Conservation (phyloP, 257 asterid genomes). For the Capsicum rhomboideum region DNA sequence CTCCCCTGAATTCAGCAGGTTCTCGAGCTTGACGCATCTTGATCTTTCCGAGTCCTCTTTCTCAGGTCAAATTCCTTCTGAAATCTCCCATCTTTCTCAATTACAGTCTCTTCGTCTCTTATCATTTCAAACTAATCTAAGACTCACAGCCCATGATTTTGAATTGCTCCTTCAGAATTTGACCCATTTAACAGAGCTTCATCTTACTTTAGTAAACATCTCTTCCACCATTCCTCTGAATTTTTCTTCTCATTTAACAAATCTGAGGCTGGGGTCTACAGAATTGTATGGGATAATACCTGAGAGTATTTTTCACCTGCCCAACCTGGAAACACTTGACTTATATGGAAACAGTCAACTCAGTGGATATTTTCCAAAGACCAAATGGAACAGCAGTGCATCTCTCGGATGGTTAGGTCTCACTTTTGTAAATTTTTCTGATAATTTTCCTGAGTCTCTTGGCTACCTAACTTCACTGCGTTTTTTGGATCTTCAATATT, state of each 20-base stretch:
- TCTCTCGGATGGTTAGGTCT: conserved; percentile 2
- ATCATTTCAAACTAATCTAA: too few species aligned
- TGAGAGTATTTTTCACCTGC: not conserved
- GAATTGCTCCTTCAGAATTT: not conserved
- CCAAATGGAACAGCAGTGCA: not conserved
- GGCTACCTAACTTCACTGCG: not conserved
- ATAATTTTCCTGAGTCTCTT: not conserved
- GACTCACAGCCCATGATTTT: not conserved
- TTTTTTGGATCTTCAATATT: rapidly evolving
- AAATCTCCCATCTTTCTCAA: not conserved
- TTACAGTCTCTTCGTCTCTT: conserved; percentile 7
- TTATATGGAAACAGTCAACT: not conserved
- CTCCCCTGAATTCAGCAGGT: not conserved
- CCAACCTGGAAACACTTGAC: conserved; percentile 1
- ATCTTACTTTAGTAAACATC: not conserved
- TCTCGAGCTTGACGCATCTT: not conserved
- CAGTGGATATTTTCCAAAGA: not conserved
- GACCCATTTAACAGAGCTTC: not conserved
- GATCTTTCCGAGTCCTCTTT: conserved; percentile 7
- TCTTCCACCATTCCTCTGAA: not conserved
- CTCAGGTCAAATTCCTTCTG: conserved; percentile 13
- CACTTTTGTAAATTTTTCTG: not conserved
- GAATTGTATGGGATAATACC: not conserved
- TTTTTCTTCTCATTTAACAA: conserved; percentile 4
- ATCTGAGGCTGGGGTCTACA: not conserved